Percentiles rank a stretch among this genome's conserved stretches.
phyloP scores from a whole-genome alignment of 2,329 filamentous ascomycete genomes.

The Penicillium sp. region DNA sequence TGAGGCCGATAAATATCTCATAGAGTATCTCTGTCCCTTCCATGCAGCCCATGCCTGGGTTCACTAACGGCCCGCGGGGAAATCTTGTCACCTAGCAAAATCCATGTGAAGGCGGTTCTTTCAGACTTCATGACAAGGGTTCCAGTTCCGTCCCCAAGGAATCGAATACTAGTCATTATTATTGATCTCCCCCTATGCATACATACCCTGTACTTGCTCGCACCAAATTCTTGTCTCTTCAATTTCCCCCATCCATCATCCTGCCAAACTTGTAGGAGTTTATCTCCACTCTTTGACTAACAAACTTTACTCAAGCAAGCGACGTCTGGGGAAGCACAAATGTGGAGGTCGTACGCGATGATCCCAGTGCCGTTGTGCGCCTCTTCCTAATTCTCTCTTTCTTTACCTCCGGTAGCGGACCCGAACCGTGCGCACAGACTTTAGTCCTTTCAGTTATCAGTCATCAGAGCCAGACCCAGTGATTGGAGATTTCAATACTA shows the following conservation, averaged over 20 bases:
- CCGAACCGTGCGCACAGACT: neutral
- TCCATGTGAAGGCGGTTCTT: neutral
- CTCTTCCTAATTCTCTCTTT: neutral
- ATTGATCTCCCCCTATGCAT: neutral
- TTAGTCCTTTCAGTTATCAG: neutral
- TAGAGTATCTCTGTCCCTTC: neutral
- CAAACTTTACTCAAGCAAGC: neutral
- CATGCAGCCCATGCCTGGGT: neutral
- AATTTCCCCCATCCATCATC: neutral
- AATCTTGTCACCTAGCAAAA: neutral
- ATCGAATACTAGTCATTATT: neutral
- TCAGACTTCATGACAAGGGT: neutral
- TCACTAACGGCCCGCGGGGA: neutral
- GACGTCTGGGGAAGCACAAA: constrained; percentile 16
- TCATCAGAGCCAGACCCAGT: neutral
- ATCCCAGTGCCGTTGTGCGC: constrained; percentile 13
- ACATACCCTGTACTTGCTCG: neutral
- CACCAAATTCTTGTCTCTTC: neutral
- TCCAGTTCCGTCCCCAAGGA: neutral
- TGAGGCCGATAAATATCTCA: neutral
- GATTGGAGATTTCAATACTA: neutral
- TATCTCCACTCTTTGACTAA: neutral
- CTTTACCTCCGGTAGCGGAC: neutral
- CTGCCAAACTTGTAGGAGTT: neutral
- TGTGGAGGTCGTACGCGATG: constrained; percentile 15